Percentiles rank a stretch among this genome's conserved stretches.
Evolutionary conservation across 2,329 filamentous ascomycete species (phyloP).

Genomic region (Claviceps fusiformis): DNA sequence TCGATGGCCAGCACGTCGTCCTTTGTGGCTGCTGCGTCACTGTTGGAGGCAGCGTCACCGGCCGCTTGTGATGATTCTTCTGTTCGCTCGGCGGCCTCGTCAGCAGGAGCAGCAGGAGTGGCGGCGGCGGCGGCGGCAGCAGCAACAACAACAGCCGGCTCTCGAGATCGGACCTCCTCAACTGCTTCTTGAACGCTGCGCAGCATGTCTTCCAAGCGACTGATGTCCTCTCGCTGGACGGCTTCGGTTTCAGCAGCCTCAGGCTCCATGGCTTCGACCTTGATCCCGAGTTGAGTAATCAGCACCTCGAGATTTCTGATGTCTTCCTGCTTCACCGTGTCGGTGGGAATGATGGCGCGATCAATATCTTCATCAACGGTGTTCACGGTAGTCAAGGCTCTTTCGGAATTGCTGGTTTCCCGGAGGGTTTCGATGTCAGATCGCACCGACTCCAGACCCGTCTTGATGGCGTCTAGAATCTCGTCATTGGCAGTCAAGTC

Average conservation of each 20-base stretch:
- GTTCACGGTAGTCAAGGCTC: constrained; percentile 43
- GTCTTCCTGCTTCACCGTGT: constrained; percentile 52
- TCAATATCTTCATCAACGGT: constrained; percentile 13
- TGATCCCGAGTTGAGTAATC: constrained; percentile 68
- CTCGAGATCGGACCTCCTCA: constrained; percentile 27
- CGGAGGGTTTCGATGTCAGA: constrained; percentile 68
- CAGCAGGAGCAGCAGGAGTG: constrained; percentile 4
- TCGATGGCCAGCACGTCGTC: constrained; percentile 88
- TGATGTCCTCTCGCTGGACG: constrained; percentile 39
- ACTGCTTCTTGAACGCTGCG: constrained; percentile 34
- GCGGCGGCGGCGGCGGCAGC: background rate
- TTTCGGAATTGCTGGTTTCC: constrained; percentile 35
- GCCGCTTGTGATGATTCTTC: constrained; percentile 10
- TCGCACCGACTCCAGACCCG: constrained; percentile 63
- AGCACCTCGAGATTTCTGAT: constrained; percentile 77
- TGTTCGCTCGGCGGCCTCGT: constrained; percentile 7
- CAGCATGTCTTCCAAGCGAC: constrained; percentile 38
- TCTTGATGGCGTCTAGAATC: constrained; percentile 74
- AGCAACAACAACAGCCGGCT: constrained; percentile 6
- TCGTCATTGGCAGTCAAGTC: constrained; percentile 80
- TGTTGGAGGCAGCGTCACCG: constrained; percentile 6
- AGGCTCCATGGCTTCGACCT: constrained; percentile 49
- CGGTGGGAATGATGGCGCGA: constrained; percentile 23
- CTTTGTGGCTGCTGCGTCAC: constrained; percentile 31
- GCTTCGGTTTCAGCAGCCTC: constrained; percentile 17